Evolutionary conservation across 768 basidiomycete species (phyloP).

Genomic region (Lactarius pseudohatsudake): DNA sequence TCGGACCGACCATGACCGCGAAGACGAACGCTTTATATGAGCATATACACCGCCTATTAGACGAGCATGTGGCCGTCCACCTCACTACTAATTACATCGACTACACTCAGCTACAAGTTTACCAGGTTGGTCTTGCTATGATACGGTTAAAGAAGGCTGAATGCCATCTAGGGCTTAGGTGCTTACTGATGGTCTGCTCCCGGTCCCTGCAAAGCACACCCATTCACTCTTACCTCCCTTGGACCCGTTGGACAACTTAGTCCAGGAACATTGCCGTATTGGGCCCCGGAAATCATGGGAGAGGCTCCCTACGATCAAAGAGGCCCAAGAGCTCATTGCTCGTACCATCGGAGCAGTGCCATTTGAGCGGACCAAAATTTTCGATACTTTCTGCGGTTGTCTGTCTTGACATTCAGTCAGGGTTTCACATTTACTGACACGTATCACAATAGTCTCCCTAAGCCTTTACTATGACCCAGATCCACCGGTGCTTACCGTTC

Average conservation of each 20-base stretch:
- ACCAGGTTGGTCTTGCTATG: conserved; percentile 16
- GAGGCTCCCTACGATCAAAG: conserved; percentile 3
- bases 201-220: conserved; percentile 19
- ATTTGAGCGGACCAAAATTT: not conserved
- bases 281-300: conserved; percentile 9
- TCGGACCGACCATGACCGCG: conserved; percentile 6
- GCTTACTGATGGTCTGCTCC: conserved; percentile 14
- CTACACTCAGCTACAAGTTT: conserved; percentile 23
- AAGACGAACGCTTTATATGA: conserved; percentile 7
- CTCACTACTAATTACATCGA: conserved; percentile 22
- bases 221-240: conserved; percentile 21
- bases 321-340: conserved; percentile 12
- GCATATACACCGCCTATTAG: conserved; percentile 26
- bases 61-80: conserved; percentile 21
- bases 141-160: conserved; percentile 3
- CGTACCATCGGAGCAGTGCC: not conserved
- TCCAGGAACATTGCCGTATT: conserved; percentile 5
- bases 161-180: not conserved
- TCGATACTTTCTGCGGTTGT: conserved; percentile 7
- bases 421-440: not conserved
- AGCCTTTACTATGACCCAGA: conserved; percentile 2
- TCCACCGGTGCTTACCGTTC: conserved; percentile 10
- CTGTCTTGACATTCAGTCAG: not conserved
- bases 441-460: conserved; percentile 2
- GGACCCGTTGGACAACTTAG: conserved; percentile 23